Base-by-base conservation (phyloP, 352 stramenopile genomes). In the Globisporangium apiculatum region DNA sequence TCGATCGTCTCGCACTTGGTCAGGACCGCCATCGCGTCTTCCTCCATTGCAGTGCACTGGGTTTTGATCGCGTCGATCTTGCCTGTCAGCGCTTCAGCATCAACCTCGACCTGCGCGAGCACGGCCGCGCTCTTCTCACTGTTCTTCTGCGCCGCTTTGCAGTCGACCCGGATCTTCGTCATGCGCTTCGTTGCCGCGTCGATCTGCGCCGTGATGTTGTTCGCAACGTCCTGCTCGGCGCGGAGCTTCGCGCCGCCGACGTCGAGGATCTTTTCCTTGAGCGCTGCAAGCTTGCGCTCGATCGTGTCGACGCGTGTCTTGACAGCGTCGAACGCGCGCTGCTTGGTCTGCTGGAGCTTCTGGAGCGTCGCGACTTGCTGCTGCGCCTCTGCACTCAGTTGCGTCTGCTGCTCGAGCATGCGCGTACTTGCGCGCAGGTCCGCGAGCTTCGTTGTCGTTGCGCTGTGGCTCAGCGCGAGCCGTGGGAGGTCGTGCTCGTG, bases 261-360 rank as follows among this genome's bases (percentile, higher is more conserved):
- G 62, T 98, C 91, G 0, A 98, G 72, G 64, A 99, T 99, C 38
- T 87, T 78, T 41, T 98, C 90, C 71, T 99, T 97, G 7, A 98
- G 68, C 36, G 90, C 85, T 5, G 84, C 80, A 7, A 99, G 86
- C 51, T 91, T 72, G 0, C 59, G 64, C 51, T 95, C 76, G 69
- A 90, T 91, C 55, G 65, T 73, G 36, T 90, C 67, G 5, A 93
- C 79, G 9, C 75, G 73, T 12, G 79, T 53, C 48, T 92, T 83
- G 5, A 82, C 72, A n/a, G 65, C 70, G 10, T 73, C 79, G 52
- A 79, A 96, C 75, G 97, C 88, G 4, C 66, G 65, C 62, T 98
- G 94, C 57, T 97, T 97, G 2, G 76, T 76, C n/a, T 74, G 64
- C 47, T 98, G 89, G 10, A 85, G 79, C 41, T 84, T 81, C 43